These are phyloP conservation scores for Cephaloascus albidus DNA, from an alignment of 805 yeast genomes.

Conservation along the genomic window DNA sequence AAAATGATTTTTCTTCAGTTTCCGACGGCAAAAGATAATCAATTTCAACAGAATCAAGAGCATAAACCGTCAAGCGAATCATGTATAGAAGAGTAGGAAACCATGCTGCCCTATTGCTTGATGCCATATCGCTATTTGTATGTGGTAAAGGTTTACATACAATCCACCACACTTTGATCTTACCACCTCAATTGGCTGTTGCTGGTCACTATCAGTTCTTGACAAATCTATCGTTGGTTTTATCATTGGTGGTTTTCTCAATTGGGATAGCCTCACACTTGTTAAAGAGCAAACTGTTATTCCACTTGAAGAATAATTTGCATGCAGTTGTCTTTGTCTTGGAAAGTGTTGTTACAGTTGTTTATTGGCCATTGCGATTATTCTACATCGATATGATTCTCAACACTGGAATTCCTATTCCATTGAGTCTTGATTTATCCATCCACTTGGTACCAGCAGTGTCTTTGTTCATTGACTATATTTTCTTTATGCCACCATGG, in stretches of 20 bases:
- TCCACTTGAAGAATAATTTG: slow-evolving; percentile 24
- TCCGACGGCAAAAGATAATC: background rate
- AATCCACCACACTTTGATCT: slow-evolving; percentile 1
- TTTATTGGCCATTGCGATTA: slow-evolving; percentile 64
- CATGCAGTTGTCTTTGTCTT: slow-evolving; percentile 49
- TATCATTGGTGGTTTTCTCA: slow-evolving; percentile 33
- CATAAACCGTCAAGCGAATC: too few relatives aligned
- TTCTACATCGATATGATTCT: slow-evolving; percentile 40
- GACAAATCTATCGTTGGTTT: slow-evolving; percentile 51
- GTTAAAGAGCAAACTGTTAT: slow-evolving; percentile 12
- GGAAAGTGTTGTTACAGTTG: slow-evolving; percentile 50
- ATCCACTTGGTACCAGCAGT: slow-evolving; percentile 53
- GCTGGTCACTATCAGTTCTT: slow-evolving; percentile 71
- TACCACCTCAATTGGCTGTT: slow-evolving; percentile 39
- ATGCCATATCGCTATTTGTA: background rate
- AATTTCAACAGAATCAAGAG: too few relatives aligned
- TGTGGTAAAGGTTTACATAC: background rate
- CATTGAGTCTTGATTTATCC: slow-evolving; percentile 41
- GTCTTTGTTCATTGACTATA: slow-evolving; percentile 45
- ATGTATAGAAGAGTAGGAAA: slow-evolving; percentile 1
- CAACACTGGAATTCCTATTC: slow-evolving; percentile 23
- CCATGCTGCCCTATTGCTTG: background rate
- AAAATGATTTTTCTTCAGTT: background rate
- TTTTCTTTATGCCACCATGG: slow-evolving; percentile 40
- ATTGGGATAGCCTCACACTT: slow-evolving; percentile 28